Base-by-base conservation (phyloP, 768 basidiomycete species). In the Termitomyces sp. region DNA sequence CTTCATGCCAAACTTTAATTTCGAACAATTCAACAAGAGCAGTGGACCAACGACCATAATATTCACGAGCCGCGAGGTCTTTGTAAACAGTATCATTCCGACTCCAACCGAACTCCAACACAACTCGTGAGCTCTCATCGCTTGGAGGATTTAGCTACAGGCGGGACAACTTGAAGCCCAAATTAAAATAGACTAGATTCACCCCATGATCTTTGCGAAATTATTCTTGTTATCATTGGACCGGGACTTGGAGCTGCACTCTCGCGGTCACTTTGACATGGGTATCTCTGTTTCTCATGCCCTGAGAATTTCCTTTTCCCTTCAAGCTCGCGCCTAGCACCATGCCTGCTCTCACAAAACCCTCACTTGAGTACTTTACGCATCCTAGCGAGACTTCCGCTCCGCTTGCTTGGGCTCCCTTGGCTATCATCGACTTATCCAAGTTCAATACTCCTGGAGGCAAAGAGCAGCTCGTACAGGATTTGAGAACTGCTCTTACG, bases 391-490 rank as follows among this genome's bases (percentile, higher is more conserved):
- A 57, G 46, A 61, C 60, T 1, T 26, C 51, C 22, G 52, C 22
- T 26, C 34, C 52, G 2, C 60, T 75, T 24, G 71, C 75, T 48
- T 75, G 71, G 64, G 74, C 72, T 2, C 65, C 71, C 3, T 74
- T 81, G 18, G 66, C 68, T 1, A 67, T 71, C 50, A 68, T 80
- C 42, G 76, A 80, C 56, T 63, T 81, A 8, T 64, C 72, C 22
- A 68, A 67, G 51, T 73, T 72, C 8, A 59, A 68, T 34, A 68
- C 63, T 12, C 61, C 69, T 0, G 74, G 71, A n/a, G 71, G 69
- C 20, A 71, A 72, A 30, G 61, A 65, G 4, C 47, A 43, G 20
- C 67, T 81, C 2, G 73, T 71, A 0, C 54, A 51, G 2, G 68
- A 78, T 48, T 64, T 79, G 18, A 68, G 66, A 57, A 68, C 76